Evolutionary conservation across 345 rosid species (phyloP).

Genomic region (Boechera stricta): DNA sequence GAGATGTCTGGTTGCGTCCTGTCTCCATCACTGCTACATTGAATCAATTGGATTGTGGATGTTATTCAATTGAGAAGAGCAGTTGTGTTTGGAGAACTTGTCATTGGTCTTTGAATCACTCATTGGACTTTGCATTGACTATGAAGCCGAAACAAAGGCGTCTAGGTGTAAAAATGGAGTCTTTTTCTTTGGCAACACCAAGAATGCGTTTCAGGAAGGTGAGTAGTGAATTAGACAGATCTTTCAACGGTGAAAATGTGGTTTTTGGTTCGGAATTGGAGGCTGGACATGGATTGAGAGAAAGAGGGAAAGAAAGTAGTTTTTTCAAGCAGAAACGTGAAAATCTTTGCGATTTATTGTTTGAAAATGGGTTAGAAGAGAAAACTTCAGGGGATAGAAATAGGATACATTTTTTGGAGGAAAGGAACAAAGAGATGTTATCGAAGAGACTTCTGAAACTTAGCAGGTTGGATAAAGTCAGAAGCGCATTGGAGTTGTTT

Average conservation of each 20-base stretch:
- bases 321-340: neutral
- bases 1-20: constrained; percentile 44
- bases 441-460: constrained; percentile 73
- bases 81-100: neutral
- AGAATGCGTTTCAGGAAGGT: constrained; percentile 1
- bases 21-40: constrained; percentile 35
- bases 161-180: constrained; percentile 18
- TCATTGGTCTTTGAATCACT: constrained; percentile 18
- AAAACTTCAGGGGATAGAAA: constrained; percentile 30
- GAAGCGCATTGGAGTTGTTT: constrained; percentile 66
- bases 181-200: constrained; percentile 13
- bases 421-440: constrained; percentile 61
- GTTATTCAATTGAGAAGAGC: neutral
- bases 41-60: constrained; percentile 41
- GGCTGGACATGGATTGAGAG: neutral
- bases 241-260: neutral
- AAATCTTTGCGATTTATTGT: constrained; percentile 39
- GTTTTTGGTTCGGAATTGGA: constrained; percentile 24
- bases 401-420: constrained; percentile 66
- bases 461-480: constrained; percentile 72
- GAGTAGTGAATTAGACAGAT: constrained; percentile 10
- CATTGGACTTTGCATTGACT: constrained; percentile 36
- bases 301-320: constrained; percentile 34
- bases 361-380: constrained; percentile 13
- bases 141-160: constrained; percentile 43